Percentiles rank a stretch among this genome's conserved stretches.
These are phyloP conservation scores for Knoxia roxburghii DNA, from an alignment of 257 asterid genomes.

Conservation along the genomic window DNA sequence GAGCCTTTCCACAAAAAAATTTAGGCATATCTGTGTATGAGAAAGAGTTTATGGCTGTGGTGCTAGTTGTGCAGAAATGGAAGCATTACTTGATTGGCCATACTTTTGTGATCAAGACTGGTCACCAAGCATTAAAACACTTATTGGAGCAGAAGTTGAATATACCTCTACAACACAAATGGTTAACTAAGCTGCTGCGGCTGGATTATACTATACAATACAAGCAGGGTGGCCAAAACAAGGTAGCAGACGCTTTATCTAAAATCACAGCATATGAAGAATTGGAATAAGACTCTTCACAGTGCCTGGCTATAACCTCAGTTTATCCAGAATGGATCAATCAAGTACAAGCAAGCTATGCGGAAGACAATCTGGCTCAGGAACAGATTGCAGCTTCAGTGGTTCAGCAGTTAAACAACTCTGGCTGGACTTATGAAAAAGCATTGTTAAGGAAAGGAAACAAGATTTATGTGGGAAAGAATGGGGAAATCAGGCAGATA, in stretches of 20 bases:
- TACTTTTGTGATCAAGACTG: neutral
- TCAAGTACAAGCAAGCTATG: neutral
- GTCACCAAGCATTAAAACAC: neutral
- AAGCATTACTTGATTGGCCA: constrained; percentile 1
- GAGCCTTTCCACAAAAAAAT: neutral
- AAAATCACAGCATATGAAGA: no score
- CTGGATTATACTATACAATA: neutral
- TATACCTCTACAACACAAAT: no score
- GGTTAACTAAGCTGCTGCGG: neutral
- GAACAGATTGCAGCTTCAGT: no score
- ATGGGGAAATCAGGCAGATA: no score
- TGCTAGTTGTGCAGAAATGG: neutral
- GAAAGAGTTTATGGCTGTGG: neutral
- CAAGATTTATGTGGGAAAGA: neutral
- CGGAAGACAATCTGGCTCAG: no score
- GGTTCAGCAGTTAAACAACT: no score
- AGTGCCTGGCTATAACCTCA: neutral
- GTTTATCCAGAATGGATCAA: no score
- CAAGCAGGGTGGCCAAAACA: neutral
- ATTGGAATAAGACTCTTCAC: no score
- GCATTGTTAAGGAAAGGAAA: neutral
- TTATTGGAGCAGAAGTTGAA: neutral
- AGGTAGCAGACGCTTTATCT: constrained; percentile 9
- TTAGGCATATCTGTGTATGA: neutral
- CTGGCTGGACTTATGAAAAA: no score